phyloP scores from a whole-genome alignment of 768 basidiomycete genomes.

The Sporobolomyces phaffii region DNA sequence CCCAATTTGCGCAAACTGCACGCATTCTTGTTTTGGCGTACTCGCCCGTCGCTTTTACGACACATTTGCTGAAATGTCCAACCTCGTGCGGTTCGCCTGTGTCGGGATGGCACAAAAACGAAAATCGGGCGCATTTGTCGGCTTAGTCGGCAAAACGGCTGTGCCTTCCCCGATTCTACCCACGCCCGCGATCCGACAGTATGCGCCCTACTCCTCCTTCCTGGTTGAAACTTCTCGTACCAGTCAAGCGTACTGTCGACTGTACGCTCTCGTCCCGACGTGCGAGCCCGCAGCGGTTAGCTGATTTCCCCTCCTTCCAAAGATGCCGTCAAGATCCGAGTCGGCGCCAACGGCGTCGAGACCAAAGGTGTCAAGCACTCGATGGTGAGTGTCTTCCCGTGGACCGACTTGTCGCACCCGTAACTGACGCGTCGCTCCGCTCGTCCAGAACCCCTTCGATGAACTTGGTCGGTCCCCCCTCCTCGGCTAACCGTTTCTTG shows the following conservation, averaged over 20 bases:
- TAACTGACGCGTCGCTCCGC: not conserved
- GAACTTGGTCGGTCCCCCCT: slow-evolving; percentile 72
- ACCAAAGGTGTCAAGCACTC: slow-evolving; percentile 90
- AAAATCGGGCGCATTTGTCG: too few relatives aligned
- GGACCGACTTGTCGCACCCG: too few relatives aligned
- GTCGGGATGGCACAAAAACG: too few relatives aligned
- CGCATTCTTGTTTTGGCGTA: too few relatives aligned
- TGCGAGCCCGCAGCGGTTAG: too few relatives aligned
- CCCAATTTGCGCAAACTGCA: too few relatives aligned
- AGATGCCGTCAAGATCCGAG: slow-evolving; percentile 70
- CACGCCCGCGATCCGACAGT: not conserved
- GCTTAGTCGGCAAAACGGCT: too few relatives aligned
- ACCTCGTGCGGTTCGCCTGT: too few relatives aligned
- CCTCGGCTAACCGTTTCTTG: too few relatives aligned
- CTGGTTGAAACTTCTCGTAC: slow-evolving; percentile 83
- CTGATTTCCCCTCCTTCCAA: not conserved
- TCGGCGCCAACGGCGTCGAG: slow-evolving; percentile 93
- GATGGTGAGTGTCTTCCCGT: slow-evolving; percentile 60
- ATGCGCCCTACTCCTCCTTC: slow-evolving; percentile 72
- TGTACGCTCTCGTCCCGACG: slow-evolving; percentile 60
- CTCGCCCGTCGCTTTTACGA: not conserved
- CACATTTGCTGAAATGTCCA: too few relatives aligned
- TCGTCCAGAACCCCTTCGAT: slow-evolving; percentile 84
- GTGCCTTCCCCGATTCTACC: not conserved
- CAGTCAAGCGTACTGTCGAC: slow-evolving; percentile 92